These are phyloP conservation scores for Phlebiopsis gigantea DNA, from an alignment of 768 basidiomycete genomes.

Conservation along the genomic window DNA sequence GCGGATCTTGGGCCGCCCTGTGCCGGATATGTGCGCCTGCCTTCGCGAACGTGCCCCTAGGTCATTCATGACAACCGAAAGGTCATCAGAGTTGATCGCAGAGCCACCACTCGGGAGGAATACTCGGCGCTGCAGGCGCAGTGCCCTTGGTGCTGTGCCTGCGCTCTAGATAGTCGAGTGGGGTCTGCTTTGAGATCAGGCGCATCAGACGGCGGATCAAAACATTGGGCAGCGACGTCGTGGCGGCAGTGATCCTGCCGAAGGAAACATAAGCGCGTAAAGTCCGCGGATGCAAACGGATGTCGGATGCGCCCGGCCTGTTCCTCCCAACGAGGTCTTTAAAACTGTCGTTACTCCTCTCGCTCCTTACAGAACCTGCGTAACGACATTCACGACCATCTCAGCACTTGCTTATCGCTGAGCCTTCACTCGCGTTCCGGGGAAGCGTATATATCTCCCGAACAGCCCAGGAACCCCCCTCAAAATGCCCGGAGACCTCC, in stretches of 20 bases:
- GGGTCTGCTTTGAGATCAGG: not conserved
- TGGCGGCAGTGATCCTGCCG: not conserved
- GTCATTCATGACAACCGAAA: too few relatives aligned
- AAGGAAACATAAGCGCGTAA: not conserved
- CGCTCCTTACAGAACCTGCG: not conserved
- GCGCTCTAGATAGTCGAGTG: too few relatives aligned
- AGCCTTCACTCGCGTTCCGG: not conserved
- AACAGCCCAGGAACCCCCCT: not conserved
- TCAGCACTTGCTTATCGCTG: not conserved
- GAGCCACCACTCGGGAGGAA: too few relatives aligned
- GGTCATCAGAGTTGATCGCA: too few relatives aligned
- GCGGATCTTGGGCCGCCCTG: too few relatives aligned
- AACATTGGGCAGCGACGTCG: not conserved
- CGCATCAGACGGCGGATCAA: not conserved
- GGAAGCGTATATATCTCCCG: too few relatives aligned
- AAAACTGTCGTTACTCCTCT: not conserved
- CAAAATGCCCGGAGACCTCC: conserved; percentile 12
- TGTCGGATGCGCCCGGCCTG: not conserved
- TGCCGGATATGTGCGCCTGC: too few relatives aligned
- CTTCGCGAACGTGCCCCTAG: too few relatives aligned
- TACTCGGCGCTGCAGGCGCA: too few relatives aligned
- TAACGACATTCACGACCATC: not conserved
- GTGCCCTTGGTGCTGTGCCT: too few relatives aligned
- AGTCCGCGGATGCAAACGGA: not conserved
- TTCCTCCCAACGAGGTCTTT: not conserved